Evolutionary conservation across 371 early-diverging fungal species (phyloP).

Genomic region (Encephalitozoon intestinalis): DNA sequence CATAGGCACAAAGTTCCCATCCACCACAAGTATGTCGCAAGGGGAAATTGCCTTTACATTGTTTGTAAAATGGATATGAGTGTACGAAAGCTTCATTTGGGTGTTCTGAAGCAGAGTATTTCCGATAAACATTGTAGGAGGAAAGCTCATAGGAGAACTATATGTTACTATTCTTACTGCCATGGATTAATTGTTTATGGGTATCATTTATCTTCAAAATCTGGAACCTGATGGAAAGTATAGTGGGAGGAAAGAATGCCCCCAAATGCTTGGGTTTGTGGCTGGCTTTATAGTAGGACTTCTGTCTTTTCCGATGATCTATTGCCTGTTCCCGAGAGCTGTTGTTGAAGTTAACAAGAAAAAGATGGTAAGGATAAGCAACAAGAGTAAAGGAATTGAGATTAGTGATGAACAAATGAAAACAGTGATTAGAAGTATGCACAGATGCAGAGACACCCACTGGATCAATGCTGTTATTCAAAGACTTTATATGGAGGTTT

Average conservation of each 20-base stretch:
- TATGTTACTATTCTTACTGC: not conserved
- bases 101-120: not conserved
- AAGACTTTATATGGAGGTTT: constrained; percentile 49
- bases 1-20: not conserved
- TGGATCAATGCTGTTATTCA: constrained; percentile 58
- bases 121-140: not conserved
- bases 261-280: not conserved
- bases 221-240: not conserved
- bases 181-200: not conserved
- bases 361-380: not conserved
- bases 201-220: not conserved
- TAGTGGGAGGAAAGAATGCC: not conserved
- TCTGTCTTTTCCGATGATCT: constrained; percentile 11
- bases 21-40: not conserved
- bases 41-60: not conserved
- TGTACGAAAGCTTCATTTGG: constrained; percentile 1
- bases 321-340: not conserved
- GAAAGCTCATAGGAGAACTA: not conserved
- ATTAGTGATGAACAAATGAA: not conserved
- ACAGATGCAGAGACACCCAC: constrained; percentile 46
- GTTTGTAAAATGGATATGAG: not conserved
- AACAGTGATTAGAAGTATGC: constrained; percentile 13
- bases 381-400: not conserved
- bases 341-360: not conserved
- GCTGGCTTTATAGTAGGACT: constrained; percentile 8